Base-by-base conservation (phyloP, 306 rosid species). In the Myrica gale region DNA sequence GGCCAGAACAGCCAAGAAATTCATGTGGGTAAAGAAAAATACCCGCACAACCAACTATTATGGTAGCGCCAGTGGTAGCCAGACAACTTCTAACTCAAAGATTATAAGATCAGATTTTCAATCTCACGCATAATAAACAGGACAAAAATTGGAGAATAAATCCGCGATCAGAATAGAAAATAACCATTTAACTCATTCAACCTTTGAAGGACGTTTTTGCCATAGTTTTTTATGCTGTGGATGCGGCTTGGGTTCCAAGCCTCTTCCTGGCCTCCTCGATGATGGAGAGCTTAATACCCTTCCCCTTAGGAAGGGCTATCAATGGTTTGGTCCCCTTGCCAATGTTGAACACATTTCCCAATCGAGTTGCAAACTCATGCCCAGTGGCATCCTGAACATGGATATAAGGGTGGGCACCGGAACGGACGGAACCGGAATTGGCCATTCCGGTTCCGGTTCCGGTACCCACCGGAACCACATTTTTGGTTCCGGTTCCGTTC, bases 211-310 rank as follows among this genome's bases (percentile, higher is more conserved):
- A 80, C 26, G 23, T 48, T 74, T n/a, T 46, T 53, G 13, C 43
- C 70, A 60, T 0, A 7, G 16, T 16, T 45, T 8, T 6, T 78
- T 84, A 89, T 46, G 95, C 92, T 13, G 95, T 66, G 39, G 86
- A n/a, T 9, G 89, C 84, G 76, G 84, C 86, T 81, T 82, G 94
- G 65, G 94, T 82, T 0, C 92, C 83, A 74, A 75, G 83, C 87
- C 97, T 88, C 74, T 86, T 91, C 78, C 89, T 86, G 32, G 92
- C 92, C 81, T 91, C 95, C 77, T 91, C 98, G 71, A 92, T 83
- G 81, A 92, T 87, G 10, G 91, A 41, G 8, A 92, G 79, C 84
- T 92, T 92, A 54, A 92, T 89, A 83, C 98, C 98, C 87, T 89
- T 92, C 13, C 97, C 94, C 91, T 89, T 89, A 5, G 95, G 94